Base-by-base conservation (phyloP, 2,329 filamentous ascomycete species). In the Diaporthe caulivora region DNA sequence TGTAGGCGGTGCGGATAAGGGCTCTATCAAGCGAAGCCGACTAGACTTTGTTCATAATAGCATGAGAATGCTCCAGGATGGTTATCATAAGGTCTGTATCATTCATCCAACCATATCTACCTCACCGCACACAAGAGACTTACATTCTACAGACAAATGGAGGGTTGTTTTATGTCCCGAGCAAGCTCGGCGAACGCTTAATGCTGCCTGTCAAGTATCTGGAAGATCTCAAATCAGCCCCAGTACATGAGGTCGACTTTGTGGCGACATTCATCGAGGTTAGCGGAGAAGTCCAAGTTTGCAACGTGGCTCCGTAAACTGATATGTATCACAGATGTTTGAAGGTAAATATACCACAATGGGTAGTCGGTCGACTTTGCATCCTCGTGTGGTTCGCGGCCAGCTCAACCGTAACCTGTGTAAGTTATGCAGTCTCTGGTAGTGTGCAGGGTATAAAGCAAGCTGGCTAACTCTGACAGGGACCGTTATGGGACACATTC, bases 301-400 rank as follows among this genome's bases (percentile, higher is more conserved):
- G 13, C 24, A 7, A 31, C 42, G 7, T 47, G 18, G 6, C 17
- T 17, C 42, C 17, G 42, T 17, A 47, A 47, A 21, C 42, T 47
- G 17, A 15, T 21, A 26, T 9, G 29, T 31, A 18, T 21, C 0
- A 18, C 15, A 79, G 74, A 80, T 80, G 78, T 81, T 81, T 57
- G 80, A 80, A 70, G 79, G 78, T 17, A 77, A 77, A 70, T 80
- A 80, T 73, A 81, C 79, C 0, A 79, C 78, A 1, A 78, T 80
- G 73, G 79, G 80, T 21, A 79, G 76, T 55, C 76, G 78, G 5
- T 78, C 76, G 2, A 79, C 77, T 0, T 72, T 80, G 18, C 79
- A 80, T 57, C 78, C 79, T 26, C 73, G 79, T 2, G 77, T 79
- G 1, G 75, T 77, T 44, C 77, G 76, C 47, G 72, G 53, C 11